These are phyloP conservation scores for Stachybotrys chartarum DNA, from an alignment of 2,329 filamentous ascomycete genomes.

Conservation along the genomic window DNA sequence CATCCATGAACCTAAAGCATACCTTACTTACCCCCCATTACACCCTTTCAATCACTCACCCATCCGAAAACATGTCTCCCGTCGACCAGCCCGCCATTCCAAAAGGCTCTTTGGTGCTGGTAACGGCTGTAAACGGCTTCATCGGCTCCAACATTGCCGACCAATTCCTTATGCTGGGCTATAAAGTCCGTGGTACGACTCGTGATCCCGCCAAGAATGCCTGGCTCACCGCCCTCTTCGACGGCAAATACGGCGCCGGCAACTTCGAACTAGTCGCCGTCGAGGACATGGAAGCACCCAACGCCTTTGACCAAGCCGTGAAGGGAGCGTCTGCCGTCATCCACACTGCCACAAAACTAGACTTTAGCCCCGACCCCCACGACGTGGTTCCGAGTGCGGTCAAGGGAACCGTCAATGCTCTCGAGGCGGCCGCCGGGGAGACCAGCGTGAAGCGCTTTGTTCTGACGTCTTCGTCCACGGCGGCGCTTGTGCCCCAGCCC, in stretches of 20 bases:
- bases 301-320: constrained; percentile 17
- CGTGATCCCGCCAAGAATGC: constrained; percentile 23
- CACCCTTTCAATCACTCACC: too few relatives aligned
- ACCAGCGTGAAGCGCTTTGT: constrained; percentile 31
- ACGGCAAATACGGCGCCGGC: constrained; percentile 22
- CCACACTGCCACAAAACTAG: constrained; percentile 29
- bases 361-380: constrained; percentile 26
- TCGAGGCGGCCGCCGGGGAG: constrained; percentile 26
- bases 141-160: constrained; percentile 32
- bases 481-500: constrained; percentile 10
- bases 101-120: constrained; percentile 25
- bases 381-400: constrained; percentile 28
- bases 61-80: too few relatives aligned
- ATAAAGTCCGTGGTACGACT: constrained; percentile 36
- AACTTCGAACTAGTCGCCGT: constrained; percentile 26
- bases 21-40: too few relatives aligned
- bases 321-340: constrained; percentile 23
- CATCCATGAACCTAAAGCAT: too few relatives aligned
- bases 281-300: constrained; percentile 20
- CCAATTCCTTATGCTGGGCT: constrained; percentile 30
- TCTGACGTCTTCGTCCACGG: constrained; percentile 26
- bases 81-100: constrained; percentile 1
- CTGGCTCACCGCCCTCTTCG: constrained; percentile 21
- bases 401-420: constrained; percentile 14
- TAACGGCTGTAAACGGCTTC: constrained; percentile 34